Evolutionary conservation across 208 protist genomes (phyloP).

Genomic region (Acanthamoeba triangularis): DNA sequence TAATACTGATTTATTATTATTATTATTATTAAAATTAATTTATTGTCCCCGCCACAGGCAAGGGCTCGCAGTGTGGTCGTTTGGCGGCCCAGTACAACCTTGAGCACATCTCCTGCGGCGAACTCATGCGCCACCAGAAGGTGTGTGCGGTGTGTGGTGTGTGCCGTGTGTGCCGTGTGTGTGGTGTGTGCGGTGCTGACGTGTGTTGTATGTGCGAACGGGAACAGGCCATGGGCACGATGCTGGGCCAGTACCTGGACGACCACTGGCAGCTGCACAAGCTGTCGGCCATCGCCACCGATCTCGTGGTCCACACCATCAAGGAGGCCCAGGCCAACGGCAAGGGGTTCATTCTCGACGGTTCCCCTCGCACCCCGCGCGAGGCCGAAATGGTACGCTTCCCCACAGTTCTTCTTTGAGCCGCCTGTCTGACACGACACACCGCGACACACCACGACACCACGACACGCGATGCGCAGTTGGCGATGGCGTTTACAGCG

Average conservation of each 20-base stretch:
- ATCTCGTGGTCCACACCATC: constrained; percentile 5
- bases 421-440: background rate
- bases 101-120: constrained; percentile 36
- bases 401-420: background rate
- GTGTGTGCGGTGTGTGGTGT: background rate
- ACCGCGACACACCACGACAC: background rate
- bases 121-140: constrained; percentile 23
- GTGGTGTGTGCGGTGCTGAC: background rate
- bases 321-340: constrained; percentile 37
- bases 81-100: constrained; percentile 39
- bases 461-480: background rate
- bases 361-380: constrained; percentile 15
- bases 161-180: background rate
- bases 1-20: background rate
- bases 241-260: constrained; percentile 46
- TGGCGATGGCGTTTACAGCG: constrained; percentile 1
- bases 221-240: background rate
- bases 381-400: constrained; percentile 47
- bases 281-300: constrained; percentile 40
- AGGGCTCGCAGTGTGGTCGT: constrained; percentile 17
- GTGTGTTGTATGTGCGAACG: background rate
- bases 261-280: constrained; percentile 58
- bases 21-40: background rate
- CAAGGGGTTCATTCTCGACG: constrained; percentile 35
- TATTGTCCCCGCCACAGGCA: background rate